Percentiles rank a stretch among this genome's conserved stretches.
Conservation (phyloP, 352 stramenopile species). For the Phytophthora colocasiae region DNA sequence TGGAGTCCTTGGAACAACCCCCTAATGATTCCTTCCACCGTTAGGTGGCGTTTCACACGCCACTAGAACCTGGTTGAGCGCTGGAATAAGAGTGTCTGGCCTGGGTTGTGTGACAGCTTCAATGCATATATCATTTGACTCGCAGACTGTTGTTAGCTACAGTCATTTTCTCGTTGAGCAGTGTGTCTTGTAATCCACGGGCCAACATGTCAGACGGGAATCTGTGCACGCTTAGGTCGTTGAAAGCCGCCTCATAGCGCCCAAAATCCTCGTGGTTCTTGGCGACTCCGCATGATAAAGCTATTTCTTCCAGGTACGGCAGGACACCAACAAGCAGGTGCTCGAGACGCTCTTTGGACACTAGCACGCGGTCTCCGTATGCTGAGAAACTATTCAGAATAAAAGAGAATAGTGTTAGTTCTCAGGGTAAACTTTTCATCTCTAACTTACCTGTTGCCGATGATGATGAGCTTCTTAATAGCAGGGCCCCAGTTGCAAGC, state of each 20-base stretch:
- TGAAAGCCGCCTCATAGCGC: constrained; percentile 80
- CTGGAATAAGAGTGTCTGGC: constrained; percentile 24
- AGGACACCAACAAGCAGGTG: constrained; percentile 60
- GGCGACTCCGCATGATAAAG: constrained; percentile 46
- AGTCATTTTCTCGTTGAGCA: constrained; percentile 28
- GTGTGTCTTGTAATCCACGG: constrained; percentile 14
- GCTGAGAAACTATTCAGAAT: constrained; percentile 62
- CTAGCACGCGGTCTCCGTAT: constrained; percentile 76
- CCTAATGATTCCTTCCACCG: constrained; percentile 32
- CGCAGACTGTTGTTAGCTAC: constrained; percentile 14
- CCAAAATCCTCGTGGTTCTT: constrained; percentile 62
- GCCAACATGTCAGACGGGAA: constrained; percentile 27
- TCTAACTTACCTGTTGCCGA: constrained; percentile 81
- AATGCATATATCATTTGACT: constrained; percentile 4
- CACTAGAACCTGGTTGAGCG: constrained; percentile 7
- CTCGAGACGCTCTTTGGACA: constrained; percentile 42
- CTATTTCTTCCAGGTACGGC: constrained; percentile 56
- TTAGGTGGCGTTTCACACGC: constrained; percentile 45
- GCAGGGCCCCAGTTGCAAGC: constrained; percentile 73
- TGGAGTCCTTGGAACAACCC: not conserved
- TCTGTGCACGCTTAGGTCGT: constrained; percentile 56
- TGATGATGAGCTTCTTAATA: constrained; percentile 62
- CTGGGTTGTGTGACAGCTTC: not conserved
- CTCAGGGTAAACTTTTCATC: not conserved
- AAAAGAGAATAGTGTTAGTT: constrained; percentile 13